A percentile compares a stretch with the other conserved stretches of the same genome.
Evolutionary conservation across 2,329 filamentous ascomycete genomes (phyloP).

Genomic region (Mycosphaerella arachidis): DNA sequence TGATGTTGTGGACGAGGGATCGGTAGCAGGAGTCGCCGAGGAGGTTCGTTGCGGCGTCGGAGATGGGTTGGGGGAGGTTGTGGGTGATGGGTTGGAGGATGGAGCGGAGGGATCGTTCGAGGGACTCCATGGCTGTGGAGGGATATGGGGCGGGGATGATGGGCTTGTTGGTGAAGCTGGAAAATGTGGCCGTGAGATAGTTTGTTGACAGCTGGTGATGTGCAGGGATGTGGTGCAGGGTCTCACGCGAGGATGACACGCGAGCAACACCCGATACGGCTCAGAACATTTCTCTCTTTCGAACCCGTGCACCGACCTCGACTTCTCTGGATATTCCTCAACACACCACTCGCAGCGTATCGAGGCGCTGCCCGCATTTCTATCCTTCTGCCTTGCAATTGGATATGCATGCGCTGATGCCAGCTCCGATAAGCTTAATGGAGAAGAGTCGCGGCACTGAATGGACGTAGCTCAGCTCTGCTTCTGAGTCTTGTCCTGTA

Average conservation of each 20-base stretch:
- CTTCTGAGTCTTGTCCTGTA: no score
- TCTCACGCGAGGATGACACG: background rate
- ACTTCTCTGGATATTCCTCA: no score
- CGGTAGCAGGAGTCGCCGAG: conserved; percentile 83
- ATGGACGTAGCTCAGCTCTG: no score
- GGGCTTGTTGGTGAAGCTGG: background rate
- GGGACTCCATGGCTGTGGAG: conserved; percentile 39
- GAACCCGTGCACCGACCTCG: no score
- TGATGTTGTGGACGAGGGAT: conserved; percentile 77
- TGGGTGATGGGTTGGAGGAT: conserved; percentile 43
- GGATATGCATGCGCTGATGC: no score
- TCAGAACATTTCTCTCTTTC: no score
- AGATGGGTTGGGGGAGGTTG: conserved; percentile 63
- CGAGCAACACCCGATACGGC: no score
- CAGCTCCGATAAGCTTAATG: no score
- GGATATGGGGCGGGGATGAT: background rate
- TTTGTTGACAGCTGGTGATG: background rate
- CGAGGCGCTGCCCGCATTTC: no score
- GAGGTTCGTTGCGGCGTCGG: conserved; percentile 70
- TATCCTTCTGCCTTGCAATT: no score
- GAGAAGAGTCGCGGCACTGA: no score
- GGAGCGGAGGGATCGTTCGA: conserved; percentile 42
- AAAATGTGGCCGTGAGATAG: background rate
- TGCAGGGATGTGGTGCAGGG: background rate
- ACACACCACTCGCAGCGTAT: no score